These are phyloP conservation scores for Polyplosphaeria fusca DNA, from an alignment of 495 filamentous ascomycete genomes.

Conservation along the genomic window DNA sequence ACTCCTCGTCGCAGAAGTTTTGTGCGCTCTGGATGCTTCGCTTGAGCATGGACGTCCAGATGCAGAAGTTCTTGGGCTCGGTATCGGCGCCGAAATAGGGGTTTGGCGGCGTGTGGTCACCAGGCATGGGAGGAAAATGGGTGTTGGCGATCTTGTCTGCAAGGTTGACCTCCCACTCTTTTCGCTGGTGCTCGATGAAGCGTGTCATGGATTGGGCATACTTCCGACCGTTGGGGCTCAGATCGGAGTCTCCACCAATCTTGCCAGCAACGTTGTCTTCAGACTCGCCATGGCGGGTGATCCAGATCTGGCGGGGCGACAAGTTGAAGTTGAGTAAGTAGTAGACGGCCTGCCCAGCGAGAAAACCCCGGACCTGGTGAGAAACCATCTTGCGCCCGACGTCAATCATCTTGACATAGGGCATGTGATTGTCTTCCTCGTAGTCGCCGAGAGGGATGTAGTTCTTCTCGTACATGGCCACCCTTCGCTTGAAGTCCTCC, in stretches of 20 bases:
- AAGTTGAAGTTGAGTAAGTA: conserved; percentile 96
- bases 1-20: conserved; percentile 94
- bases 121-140: conserved; percentile 77
- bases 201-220: conserved; percentile 71
- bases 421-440: conserved; percentile 83
- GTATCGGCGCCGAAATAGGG: conserved; percentile 64
- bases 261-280: conserved; percentile 73
- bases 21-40: conserved; percentile 79
- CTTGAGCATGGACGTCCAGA: conserved; percentile 97
- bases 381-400: conserved; percentile 91
- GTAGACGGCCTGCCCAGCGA: conserved; percentile 84
- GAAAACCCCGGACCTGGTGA: conserved; percentile 84
- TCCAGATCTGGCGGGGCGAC: conserved; percentile 93
- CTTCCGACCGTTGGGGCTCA: conserved; percentile 68
- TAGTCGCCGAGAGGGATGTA: conserved; percentile 89
- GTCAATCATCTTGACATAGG: conserved; percentile 96
- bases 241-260: conserved; percentile 79
- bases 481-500: conserved; percentile 87
- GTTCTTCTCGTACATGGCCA: conserved; percentile 87
- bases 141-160: conserved; percentile 64
- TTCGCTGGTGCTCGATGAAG: conserved; percentile 72
- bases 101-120: conserved; percentile 91
- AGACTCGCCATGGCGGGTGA: conserved; percentile 89
- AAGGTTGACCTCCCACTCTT: conserved; percentile 74
- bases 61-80: conserved; percentile 83